These are phyloP conservation scores for Benincasa hispida DNA, from an alignment of 306 rosid species.

Conservation along the genomic window DNA sequence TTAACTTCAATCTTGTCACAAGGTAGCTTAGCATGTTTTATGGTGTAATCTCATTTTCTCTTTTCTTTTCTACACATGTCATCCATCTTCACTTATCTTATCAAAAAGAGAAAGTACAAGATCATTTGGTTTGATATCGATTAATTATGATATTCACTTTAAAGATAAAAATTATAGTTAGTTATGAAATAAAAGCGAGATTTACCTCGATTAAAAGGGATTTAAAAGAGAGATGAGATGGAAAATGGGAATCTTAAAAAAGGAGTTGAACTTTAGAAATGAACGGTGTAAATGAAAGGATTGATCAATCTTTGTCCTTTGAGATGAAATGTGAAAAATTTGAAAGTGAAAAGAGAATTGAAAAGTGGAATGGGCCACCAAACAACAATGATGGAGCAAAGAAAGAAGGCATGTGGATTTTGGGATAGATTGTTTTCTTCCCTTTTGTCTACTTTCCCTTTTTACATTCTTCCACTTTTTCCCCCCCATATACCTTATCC, in stretches of 20 bases:
- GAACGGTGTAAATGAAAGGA: background rate
- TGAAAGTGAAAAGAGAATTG: background rate
- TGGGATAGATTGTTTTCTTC: background rate
- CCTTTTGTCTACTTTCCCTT: slow-evolving; percentile 1
- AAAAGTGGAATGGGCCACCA: slow-evolving; percentile 16
- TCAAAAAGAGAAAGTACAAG: background rate
- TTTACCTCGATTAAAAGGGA: too few relatives aligned
- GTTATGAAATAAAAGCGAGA: too few relatives aligned
- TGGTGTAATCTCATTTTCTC: background rate
- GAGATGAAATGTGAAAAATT: background rate
- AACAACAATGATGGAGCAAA: background rate
- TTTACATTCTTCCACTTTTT: background rate
- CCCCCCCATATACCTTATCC: background rate
- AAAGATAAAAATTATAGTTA: background rate
- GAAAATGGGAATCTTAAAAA: background rate
- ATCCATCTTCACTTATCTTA: background rate
- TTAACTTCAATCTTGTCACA: background rate
- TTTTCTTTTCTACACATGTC: background rate
- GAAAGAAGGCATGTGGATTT: slow-evolving; percentile 14
- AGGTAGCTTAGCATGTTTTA: background rate
- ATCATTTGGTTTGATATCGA: background rate
- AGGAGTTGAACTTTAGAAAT: background rate
- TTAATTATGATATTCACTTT: background rate
- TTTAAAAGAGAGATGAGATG: background rate
- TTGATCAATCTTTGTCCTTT: background rate